Evolutionary conservation across 78 protist genomes (phyloP).

Genomic region (Tieghemostelium lacteum): DNA sequence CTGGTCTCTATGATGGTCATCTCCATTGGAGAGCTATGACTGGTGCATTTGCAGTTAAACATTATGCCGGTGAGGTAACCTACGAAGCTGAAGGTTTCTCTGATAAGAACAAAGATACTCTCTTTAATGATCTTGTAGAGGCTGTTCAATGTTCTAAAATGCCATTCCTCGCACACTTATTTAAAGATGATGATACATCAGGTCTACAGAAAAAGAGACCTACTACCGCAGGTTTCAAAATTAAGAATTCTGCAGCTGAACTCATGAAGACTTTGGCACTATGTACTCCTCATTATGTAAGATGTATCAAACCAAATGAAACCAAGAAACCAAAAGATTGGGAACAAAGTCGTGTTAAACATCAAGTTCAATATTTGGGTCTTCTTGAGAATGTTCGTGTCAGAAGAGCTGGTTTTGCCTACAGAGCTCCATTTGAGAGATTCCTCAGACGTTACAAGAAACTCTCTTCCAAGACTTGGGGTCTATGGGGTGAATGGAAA

Average conservation of each 20-base stretch:
- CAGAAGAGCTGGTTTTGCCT: constrained; percentile 97
- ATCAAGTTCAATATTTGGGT: constrained; percentile 94
- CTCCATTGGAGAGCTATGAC: constrained; percentile 85
- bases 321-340: constrained; percentile 75
- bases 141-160: constrained; percentile 45
- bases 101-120: constrained; percentile 93
- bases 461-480: constrained; percentile 84
- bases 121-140: constrained; percentile 83
- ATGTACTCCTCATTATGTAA: constrained; percentile 92
- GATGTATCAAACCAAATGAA: constrained; percentile 96
- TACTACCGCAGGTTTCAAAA: constrained; percentile 93
- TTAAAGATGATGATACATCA: constrained; percentile 45
- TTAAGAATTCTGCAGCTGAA: constrained; percentile 83
- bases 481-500: constrained; percentile 78
- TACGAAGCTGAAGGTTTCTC: constrained; percentile 88
- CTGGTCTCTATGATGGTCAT: constrained; percentile 52
- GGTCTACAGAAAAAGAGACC: constrained; percentile 84
- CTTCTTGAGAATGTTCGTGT: constrained; percentile 95
- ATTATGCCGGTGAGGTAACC: constrained; percentile 95
- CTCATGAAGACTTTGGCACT: constrained; percentile 71
- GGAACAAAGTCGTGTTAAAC: constrained; percentile 75
- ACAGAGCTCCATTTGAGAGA: constrained; percentile 89
- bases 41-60: constrained; percentile 83
- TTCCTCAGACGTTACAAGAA: constrained; percentile 88
- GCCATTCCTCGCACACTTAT: constrained; percentile 50